A percentile compares a stretch with the other conserved stretches of the same genome.
phyloP scores from a whole-genome alignment of 306 rosid species.

The Quercus agrifolia region DNA sequence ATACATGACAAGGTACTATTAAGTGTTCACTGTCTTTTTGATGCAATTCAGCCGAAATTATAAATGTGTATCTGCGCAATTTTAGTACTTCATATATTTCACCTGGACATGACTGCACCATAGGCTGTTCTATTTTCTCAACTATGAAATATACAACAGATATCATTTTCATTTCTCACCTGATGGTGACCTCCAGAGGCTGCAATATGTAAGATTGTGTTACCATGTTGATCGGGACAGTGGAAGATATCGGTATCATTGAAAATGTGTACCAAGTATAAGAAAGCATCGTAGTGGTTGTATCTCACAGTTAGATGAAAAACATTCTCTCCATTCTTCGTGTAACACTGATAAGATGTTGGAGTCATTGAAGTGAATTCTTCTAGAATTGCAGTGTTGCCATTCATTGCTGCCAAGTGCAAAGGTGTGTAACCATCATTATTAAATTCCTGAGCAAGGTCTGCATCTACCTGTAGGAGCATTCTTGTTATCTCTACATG shows the following conservation, averaged over 20 bases:
- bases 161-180: conserved; percentile 33
- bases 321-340: conserved; percentile 56
- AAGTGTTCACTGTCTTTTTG: too few relatives aligned
- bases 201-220: conserved; percentile 65
- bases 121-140: neutral
- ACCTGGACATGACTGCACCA: neutral
- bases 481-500: conserved; percentile 45
- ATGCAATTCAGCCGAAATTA: neutral
- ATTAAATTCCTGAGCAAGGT: conserved; percentile 42
- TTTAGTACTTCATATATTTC: neutral
- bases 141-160: neutral
- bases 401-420: conserved; percentile 62
- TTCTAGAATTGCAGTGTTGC: conserved; percentile 45
- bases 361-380: conserved; percentile 33
- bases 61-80: neutral
- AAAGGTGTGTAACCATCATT: conserved; percentile 63
- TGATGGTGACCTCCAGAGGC: conserved; percentile 38
- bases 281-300: conserved; percentile 47
- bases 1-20: too few relatives aligned
- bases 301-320: conserved; percentile 65
- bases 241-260: conserved; percentile 38
- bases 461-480: conserved; percentile 41
- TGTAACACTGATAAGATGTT: conserved; percentile 38
- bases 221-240: conserved; percentile 50
- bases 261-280: conserved; percentile 40